These are phyloP conservation scores for Yamadazyma friedrichii DNA, from an alignment of 1,139 yeast species.

Conservation along the genomic window DNA sequence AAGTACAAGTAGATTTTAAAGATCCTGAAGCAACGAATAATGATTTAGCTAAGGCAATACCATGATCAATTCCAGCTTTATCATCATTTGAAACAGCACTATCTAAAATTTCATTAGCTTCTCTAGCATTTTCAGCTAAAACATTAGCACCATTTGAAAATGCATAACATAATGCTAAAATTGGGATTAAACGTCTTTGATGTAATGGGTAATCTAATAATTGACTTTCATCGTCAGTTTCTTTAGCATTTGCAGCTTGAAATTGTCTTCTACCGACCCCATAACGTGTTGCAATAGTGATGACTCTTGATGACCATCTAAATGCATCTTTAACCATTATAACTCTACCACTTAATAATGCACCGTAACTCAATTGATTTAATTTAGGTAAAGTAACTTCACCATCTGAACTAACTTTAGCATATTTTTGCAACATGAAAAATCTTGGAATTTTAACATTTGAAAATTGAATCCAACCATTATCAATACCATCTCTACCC, in stretches of 20 bases:
- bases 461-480: conserved; percentile 92
- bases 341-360: conserved; percentile 85
- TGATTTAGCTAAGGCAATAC: conserved; percentile 42
- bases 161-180: conserved; percentile 75
- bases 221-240: conserved; percentile 50
- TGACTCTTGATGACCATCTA: conserved; percentile 74
- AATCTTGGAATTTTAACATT: conserved; percentile 80
- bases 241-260: conserved; percentile 25
- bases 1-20: conserved; percentile 47
- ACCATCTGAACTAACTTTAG: conserved; percentile 70
- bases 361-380: conserved; percentile 85
- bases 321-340: conserved; percentile 85
- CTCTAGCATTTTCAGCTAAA: conserved; percentile 50
- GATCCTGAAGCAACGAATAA: conserved; percentile 49
- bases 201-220: conserved; percentile 81
- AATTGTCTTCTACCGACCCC: conserved; percentile 91
- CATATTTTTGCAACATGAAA: conserved; percentile 79
- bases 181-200: conserved; percentile 81
- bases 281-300: conserved; percentile 83
- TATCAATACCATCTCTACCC: conserved; percentile 89
- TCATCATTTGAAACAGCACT: conserved; percentile 48
- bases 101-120: conserved; percentile 54
- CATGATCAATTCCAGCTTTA: conserved; percentile 32
- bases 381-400: conserved; percentile 72
- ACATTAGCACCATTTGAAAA: conserved; percentile 72